Conservation (phyloP, 2,329 filamentous ascomycete genomes). For the Neofusicoccum sp. region DNA sequence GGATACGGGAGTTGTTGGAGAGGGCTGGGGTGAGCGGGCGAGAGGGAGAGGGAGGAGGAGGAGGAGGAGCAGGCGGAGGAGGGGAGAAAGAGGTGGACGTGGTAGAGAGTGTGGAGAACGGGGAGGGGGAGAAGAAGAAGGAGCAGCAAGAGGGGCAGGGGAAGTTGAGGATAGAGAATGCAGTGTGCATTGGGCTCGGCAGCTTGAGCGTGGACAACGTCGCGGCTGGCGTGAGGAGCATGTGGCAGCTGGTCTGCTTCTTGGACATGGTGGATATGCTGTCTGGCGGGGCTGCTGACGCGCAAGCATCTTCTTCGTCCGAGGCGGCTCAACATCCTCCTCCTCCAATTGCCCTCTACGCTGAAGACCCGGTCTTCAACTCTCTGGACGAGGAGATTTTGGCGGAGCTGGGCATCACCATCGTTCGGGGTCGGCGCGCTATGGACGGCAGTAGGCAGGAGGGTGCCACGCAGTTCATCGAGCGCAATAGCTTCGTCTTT, state of each 20-base stretch:
- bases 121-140: not conserved
- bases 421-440: conserved; percentile 14
- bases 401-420: conserved; percentile 23
- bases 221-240: conserved; percentile 9
- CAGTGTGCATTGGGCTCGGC: conserved; percentile 32
- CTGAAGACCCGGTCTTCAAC: conserved; percentile 38
- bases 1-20: conserved; percentile 3
- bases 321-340: not conserved
- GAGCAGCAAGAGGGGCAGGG: not conserved
- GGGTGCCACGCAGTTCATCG: conserved; percentile 23
- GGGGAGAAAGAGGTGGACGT: not conserved
- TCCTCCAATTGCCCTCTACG: conserved; percentile 24
- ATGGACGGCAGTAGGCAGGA: conserved; percentile 21
- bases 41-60: not conserved
- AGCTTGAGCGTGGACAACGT: conserved; percentile 17
- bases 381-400: conserved; percentile 32
- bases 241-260: conserved; percentile 41
- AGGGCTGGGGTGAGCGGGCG: not conserved
- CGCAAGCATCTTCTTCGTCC: not conserved
- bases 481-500: conserved; percentile 29
- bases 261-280: conserved; percentile 25
- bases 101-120: not conserved
- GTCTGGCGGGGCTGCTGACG: conserved; percentile 7
- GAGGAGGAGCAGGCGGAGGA: not conserved
- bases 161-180: conserved; percentile 22